Evolutionary conservation across 768 basidiomycete species (phyloP).

Genomic region (Asterophora lycoperdoides): DNA sequence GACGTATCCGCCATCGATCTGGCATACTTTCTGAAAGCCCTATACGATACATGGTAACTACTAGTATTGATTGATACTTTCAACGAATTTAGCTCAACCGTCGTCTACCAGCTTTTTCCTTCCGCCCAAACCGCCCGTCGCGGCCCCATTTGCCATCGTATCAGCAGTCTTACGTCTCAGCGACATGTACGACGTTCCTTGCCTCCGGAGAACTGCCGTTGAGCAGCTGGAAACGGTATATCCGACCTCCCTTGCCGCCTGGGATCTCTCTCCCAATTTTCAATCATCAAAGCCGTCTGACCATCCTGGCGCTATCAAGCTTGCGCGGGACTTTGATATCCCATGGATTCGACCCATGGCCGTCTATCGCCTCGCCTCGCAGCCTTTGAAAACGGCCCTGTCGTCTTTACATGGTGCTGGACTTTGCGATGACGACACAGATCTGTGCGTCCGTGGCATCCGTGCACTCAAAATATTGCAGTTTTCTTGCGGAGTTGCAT

Average conservation of each 20-base stretch:
- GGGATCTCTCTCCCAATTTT: not conserved
- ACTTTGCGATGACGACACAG: not conserved
- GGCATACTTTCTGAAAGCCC: slow-evolving; percentile 5
- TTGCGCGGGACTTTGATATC: slow-evolving; percentile 5
- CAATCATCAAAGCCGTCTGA: not conserved
- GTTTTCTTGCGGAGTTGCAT: not conserved
- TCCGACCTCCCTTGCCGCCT: slow-evolving; percentile 1
- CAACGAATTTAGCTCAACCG: too few relatives aligned
- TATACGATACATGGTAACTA: slow-evolving; percentile 8
- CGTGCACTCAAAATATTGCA: not conserved
- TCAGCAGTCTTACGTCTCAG: slow-evolving; percentile 9
- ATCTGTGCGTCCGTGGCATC: slow-evolving; percentile 1
- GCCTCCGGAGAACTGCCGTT: slow-evolving; percentile 5
- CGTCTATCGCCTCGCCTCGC: slow-evolving; percentile 5
- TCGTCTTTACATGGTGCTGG: not conserved
- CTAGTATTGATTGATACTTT: too few relatives aligned
- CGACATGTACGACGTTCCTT: slow-evolving; percentile 9
- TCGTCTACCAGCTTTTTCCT: slow-evolving; percentile 7
- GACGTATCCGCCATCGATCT: slow-evolving; percentile 1
- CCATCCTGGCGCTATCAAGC: not conserved
- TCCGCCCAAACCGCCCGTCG: not conserved
- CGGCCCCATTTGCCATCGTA: not conserved
- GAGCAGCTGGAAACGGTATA: slow-evolving; percentile 4
- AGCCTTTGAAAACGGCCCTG: not conserved
- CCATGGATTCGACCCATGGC: slow-evolving; percentile 12